Percentiles rank a stretch among this genome's conserved stretches.
Evolutionary conservation across 140 eudicot species (phyloP).

Genomic region (Anethum foeniculum): DNA sequence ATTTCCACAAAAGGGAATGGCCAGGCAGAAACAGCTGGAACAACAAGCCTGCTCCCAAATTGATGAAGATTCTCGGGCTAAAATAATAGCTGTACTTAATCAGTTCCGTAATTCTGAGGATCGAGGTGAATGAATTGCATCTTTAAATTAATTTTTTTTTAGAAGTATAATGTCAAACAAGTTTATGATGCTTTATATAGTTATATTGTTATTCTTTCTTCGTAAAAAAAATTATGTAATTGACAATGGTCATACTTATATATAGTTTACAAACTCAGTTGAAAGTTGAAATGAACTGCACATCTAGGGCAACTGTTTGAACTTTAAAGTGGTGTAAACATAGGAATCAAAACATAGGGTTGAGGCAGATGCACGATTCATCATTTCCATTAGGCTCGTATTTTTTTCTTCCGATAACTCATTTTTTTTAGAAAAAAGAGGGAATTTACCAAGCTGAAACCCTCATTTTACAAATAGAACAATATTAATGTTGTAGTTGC

Average conservation of each 20-base stretch:
- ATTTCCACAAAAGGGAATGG: too few relatives aligned
- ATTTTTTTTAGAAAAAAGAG: neutral
- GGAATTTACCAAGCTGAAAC: neutral
- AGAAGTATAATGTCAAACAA: neutral
- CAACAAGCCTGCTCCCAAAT: too few relatives aligned
- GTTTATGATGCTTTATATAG: neutral
- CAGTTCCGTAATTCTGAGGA: neutral
- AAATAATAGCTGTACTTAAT: neutral
- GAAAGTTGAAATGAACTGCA: neutral
- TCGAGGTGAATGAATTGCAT: neutral
- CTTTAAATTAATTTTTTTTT: neutral
- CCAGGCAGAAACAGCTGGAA: neutral
- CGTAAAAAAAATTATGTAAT: neutral
- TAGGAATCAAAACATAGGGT: neutral
- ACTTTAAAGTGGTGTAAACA: neutral
- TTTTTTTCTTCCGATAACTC: neutral
- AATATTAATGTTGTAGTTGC: neutral
- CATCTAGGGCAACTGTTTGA: neutral
- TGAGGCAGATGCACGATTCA: neutral
- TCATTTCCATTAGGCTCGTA: neutral
- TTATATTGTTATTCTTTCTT: neutral
- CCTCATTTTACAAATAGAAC: neutral
- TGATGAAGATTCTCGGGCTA: neutral
- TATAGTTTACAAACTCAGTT: neutral
- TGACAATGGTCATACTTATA: neutral